Percentiles rank a stretch among this genome's conserved stretches.
phyloP scores from a whole-genome alignment of 805 yeast genomes.

The Candida lessepsii region DNA sequence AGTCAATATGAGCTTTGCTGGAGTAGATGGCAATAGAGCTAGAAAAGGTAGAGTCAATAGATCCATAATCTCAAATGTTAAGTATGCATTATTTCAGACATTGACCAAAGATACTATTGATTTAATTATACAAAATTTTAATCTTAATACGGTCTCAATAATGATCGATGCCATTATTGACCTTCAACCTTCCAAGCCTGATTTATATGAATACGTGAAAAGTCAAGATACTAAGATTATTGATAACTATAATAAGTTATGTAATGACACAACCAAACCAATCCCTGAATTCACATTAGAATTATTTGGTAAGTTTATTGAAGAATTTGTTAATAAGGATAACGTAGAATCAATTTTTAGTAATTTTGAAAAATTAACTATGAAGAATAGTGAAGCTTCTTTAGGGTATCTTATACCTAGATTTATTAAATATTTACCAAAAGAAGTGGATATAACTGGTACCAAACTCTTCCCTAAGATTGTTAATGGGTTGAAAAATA shows the following conservation, averaged over 20 bases:
- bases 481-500: slow-evolving; percentile 52
- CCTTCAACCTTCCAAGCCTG: slow-evolving; percentile 16
- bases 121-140: slow-evolving; percentile 5
- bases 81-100: slow-evolving; percentile 13
- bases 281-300: slow-evolving; percentile 17
- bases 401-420: slow-evolving; percentile 55
- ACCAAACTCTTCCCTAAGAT: slow-evolving; percentile 30
- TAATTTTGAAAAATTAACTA: slow-evolving; percentile 13
- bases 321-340: slow-evolving; percentile 35
- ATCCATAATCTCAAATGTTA: slow-evolving; percentile 31
- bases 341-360: slow-evolving; percentile 2
- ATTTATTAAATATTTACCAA: slow-evolving; percentile 33
- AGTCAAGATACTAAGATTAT: not conserved
- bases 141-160: slow-evolving; percentile 12
- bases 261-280: slow-evolving; percentile 3
- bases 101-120: slow-evolving; percentile 9
- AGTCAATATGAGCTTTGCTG: not conserved
- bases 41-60: slow-evolving; percentile 19
- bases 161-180: slow-evolving; percentile 12
- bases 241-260: slow-evolving; percentile 5
- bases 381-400: slow-evolving; percentile 30
- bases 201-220: slow-evolving; percentile 9
- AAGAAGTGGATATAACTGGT: slow-evolving; percentile 18
- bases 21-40: slow-evolving; percentile 7
- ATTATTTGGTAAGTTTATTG: slow-evolving; percentile 46